These are phyloP conservation scores for Pythium rhizo-oryzae DNA, from an alignment of 352 stramenopile genomes.

Conservation along the genomic window DNA sequence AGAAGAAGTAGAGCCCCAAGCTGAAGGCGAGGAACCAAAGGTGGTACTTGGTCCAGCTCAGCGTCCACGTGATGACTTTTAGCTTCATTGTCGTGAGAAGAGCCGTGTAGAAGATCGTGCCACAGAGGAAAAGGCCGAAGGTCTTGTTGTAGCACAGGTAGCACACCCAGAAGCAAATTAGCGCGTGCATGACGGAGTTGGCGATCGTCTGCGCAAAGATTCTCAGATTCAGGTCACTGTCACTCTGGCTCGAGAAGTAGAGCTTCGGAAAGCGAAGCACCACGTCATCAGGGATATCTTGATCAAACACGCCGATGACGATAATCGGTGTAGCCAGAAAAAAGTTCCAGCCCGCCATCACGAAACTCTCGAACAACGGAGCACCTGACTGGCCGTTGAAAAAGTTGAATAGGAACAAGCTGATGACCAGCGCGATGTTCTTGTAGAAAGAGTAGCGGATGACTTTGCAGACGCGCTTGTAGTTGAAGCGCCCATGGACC, in stretches of 20 bases:
- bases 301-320: slow-evolving; percentile 75
- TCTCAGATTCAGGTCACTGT: slow-evolving; percentile 67
- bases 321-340: slow-evolving; percentile 92
- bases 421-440: slow-evolving; percentile 95
- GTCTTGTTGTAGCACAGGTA: slow-evolving; percentile 41
- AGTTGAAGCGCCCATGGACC: slow-evolving; percentile 97
- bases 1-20: slow-evolving; percentile 61
- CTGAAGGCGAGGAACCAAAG: slow-evolving; percentile 54
- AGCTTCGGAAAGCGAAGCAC: slow-evolving; percentile 58
- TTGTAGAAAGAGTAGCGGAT: slow-evolving; percentile 99
- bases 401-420: slow-evolving; percentile 92
- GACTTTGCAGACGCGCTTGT: slow-evolving; percentile 94
- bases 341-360: slow-evolving; percentile 85
- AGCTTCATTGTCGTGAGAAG: slow-evolving; percentile 72
- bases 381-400: slow-evolving; percentile 92
- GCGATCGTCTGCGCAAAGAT: slow-evolving; percentile 56
- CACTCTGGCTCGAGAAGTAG: slow-evolving; percentile 44
- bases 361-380: slow-evolving; percentile 79
- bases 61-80: slow-evolving; percentile 66
- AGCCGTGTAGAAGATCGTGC: slow-evolving; percentile 69
- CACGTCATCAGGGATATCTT: slow-evolving; percentile 57
- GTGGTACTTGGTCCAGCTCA: slow-evolving; percentile 73
- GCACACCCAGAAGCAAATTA: slow-evolving; percentile 61
- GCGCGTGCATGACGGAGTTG: slow-evolving; percentile 52
- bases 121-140: slow-evolving; percentile 49